Percentiles rank a stretch among this genome's conserved stretches.
Conservation (phyloP, 2,329 filamentous ascomycete genomes). For the Diaporthe citriasiana region DNA sequence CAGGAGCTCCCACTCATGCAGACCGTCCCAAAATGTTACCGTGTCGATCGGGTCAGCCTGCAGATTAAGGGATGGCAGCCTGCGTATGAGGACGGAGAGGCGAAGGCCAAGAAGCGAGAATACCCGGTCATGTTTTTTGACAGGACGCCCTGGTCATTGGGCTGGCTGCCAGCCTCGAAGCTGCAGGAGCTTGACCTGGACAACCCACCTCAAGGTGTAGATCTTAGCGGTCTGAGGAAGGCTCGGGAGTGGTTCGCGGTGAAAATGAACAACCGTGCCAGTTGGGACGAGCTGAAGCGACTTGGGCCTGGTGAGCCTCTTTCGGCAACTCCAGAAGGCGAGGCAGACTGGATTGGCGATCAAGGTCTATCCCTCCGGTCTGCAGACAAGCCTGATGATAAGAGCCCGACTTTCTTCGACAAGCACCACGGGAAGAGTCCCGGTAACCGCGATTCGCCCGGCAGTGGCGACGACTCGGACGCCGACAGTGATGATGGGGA, state of each 20-base stretch:
- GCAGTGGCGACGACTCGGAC: constrained; percentile 10
- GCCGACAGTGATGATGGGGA: constrained; percentile 28
- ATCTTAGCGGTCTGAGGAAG: constrained; percentile 32
- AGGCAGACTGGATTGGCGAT: constrained; percentile 23
- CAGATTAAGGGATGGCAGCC: constrained; percentile 55
- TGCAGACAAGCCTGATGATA: constrained; percentile 32
- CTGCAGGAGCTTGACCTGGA: constrained; percentile 38
- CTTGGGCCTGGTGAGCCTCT: constrained; percentile 41
- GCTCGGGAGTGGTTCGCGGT: constrained; percentile 40
- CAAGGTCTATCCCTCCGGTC: constrained; percentile 38
- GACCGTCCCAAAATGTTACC: constrained; percentile 53
- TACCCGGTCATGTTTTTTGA: constrained; percentile 59
- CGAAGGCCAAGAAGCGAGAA: constrained; percentile 51
- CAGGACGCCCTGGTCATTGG: constrained; percentile 39
- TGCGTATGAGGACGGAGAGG: constrained; percentile 54
- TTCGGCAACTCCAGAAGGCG: constrained; percentile 30
- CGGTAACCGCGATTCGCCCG: constrained; percentile 3
- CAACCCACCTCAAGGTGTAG: constrained; percentile 33
- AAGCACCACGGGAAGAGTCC: constrained; percentile 25
- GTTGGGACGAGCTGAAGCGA: constrained; percentile 38
- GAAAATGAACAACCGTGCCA: constrained; percentile 40
- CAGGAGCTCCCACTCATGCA: constrained; percentile 50
- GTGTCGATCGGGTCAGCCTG: constrained; percentile 46
- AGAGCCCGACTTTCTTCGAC: constrained; percentile 35
- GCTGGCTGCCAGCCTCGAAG: constrained; percentile 38